Evolutionary conservation across 2,329 filamentous ascomycete species (phyloP).

Genomic region (Conoideocrella luteorostrata): DNA sequence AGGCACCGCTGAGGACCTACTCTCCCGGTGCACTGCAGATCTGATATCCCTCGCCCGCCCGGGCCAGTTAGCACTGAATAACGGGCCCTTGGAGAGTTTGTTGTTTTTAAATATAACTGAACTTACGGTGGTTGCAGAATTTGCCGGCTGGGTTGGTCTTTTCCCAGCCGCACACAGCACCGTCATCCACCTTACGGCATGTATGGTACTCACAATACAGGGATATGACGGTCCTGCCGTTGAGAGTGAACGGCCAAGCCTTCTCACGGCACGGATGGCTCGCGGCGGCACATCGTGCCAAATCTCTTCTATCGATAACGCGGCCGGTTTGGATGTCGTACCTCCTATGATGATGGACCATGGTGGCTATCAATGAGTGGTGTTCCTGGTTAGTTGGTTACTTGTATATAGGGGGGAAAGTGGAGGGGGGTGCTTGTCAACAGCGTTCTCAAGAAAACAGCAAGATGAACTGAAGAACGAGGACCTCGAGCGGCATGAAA

Average conservation of each 20-base stretch:
- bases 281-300: not conserved
- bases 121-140: constrained; percentile 2
- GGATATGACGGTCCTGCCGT: not conserved
- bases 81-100: too few relatives aligned
- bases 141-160: not conserved
- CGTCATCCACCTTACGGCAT: constrained; percentile 5
- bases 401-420: too few relatives aligned
- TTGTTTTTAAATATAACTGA: too few relatives aligned
- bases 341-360: too few relatives aligned
- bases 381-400: too few relatives aligned
- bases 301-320: not conserved
- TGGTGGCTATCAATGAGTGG: too few relatives aligned
- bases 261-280: not conserved
- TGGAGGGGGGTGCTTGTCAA: too few relatives aligned
- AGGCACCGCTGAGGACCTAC: not conserved
- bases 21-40: not conserved
- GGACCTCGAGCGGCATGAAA: too few relatives aligned
- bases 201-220: constrained; percentile 6
- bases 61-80: too few relatives aligned
- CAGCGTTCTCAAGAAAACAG: too few relatives aligned
- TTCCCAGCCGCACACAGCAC: not conserved
- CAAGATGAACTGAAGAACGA: too few relatives aligned
- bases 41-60: too few relatives aligned
- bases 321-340: not conserved
- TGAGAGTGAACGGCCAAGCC: not conserved